Base-by-base conservation (phyloP, 2,329 filamentous ascomycete genomes). In the Fusarium luffae region DNA sequence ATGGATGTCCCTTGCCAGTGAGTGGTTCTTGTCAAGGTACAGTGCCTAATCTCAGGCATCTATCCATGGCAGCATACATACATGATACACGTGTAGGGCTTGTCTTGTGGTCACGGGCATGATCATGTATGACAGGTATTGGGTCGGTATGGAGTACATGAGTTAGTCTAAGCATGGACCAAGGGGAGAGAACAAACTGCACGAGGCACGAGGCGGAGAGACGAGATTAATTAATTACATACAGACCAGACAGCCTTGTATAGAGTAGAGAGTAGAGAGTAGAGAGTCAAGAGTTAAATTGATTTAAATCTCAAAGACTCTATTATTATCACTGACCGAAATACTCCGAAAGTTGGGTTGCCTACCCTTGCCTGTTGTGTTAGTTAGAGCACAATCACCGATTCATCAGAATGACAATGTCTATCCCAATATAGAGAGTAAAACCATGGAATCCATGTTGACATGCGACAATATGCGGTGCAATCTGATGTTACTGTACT, bases 301-400 rank as follows among this genome's bases (percentile, higher is more conserved):
- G 21, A 63, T 37, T 40, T 43, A 18, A 41, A 28, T 46, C 27
- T n/a, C 25, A 27, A n/a, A 10, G 21, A 21, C 18, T n/a, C 27
- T 54, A 50, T 50, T 50, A 50, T 42, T 47, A 37, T 37, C 23
- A 40, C 34, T 54, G 64, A 68, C 59, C 32, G 63, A 70, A 70
- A 37, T 68, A 59, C 68, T 70, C 68, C 68, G 68, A 69, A 58
- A 51, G 68, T 19, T 71, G 59, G 54, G 68, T 19, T 71, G 68
- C 34, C 32, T 44, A 55, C 63, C 67, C 67, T 47, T 49, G 67
- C 54, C 25, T 55, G 37, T 37, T 37, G 14, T 32, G 30, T 32
- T 19, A 48, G 11, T 11, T n/a, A 43, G 19, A 42, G 48, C 54
- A 59, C 41, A 43, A 70, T 70, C 54, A 63, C 67, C 52, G 68